Base-by-base conservation (phyloP, 202 grass and related monocot genomes). In the Dendrocalamus latiflorus region DNA sequence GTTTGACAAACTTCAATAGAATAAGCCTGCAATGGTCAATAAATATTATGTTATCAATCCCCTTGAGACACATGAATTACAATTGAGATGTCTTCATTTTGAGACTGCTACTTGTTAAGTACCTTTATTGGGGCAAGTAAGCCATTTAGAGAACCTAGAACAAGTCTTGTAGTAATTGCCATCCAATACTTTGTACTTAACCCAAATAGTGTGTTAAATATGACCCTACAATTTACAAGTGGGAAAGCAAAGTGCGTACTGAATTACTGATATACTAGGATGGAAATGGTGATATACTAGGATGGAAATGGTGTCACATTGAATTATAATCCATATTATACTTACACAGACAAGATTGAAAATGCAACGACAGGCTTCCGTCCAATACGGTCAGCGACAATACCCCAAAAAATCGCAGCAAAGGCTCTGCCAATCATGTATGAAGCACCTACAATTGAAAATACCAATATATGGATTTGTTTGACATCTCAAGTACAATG, bases 101-200 rank as follows among this genome's bases (percentile, higher is more conserved):
- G 26, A 49, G 39, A 4, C 13, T 62, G 14, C 0, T 81, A 20
- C 14, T 65, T 22, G 21, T 33, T 39, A 72, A 15, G 36, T 76
- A 88, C 86, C 90, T 91, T 91, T 56, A 91, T 83, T 3, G 90
- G 86, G 11, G 74, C 92, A 68, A 94, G 86, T 68, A 91, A 75
- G 54, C 92, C 89, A 87, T 94, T 94, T 80, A 91, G 57, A 63
- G 92, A 85, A 63, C 92, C 92, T 11, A 94, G 86, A 33, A 91
- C 41, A 41, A 94, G 68, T 74, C 92, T 94, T 80, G 84, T 66
- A 21, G 81, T 50, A 67, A 94, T 87, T 38, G 92, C 92, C 89
- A 94, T 91, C 89, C 92, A 94, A 15, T 94, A 94, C 56, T 42
- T 87, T 21, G 34, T 78, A 74, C 92, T 87, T 76, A 94, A 14